Percentiles rank a stretch among this genome's conserved stretches.
Evolutionary conservation across 208 protist species (phyloP).

Genomic region (Porcisia hertigi): DNA sequence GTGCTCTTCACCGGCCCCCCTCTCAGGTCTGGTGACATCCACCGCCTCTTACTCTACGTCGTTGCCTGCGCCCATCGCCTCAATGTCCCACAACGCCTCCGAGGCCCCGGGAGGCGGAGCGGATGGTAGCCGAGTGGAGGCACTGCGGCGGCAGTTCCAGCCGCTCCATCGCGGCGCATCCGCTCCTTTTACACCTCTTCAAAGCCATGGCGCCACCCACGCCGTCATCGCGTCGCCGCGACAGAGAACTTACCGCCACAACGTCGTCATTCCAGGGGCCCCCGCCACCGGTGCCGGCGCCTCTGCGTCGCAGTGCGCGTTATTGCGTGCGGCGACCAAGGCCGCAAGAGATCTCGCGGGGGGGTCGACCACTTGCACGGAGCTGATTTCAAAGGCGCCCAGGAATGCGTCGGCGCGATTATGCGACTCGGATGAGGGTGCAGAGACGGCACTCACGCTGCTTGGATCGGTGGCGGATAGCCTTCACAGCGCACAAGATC

Average conservation of each 20-base stretch:
- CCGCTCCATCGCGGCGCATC: slow-evolving; percentile 28
- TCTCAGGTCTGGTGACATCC: background rate
- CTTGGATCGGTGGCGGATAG: slow-evolving; percentile 36
- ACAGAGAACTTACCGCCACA: slow-evolving; percentile 17
- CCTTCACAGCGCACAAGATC: slow-evolving; percentile 55
- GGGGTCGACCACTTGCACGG: background rate
- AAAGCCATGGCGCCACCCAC: slow-evolving; percentile 19
- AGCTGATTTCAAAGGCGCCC: background rate
- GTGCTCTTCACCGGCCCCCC: background rate
- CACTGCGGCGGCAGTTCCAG: slow-evolving; percentile 36
- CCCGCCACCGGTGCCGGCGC: background rate
- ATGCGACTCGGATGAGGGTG: background rate
- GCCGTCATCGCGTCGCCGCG: slow-evolving; percentile 18
- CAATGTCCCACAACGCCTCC: background rate
- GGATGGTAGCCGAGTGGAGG: slow-evolving; percentile 21
- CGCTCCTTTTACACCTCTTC: slow-evolving; percentile 28
- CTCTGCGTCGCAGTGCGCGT: slow-evolving; percentile 9
- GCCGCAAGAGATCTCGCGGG: slow-evolving; percentile 14
- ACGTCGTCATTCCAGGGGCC: slow-evolving; percentile 9
- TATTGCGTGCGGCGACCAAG: slow-evolving; percentile 26
- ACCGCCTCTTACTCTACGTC: background rate
- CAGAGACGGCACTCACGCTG: slow-evolving; percentile 19
- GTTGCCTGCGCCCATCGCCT: background rate
- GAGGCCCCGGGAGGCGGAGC: background rate
- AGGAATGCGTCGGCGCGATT: background rate